A percentile compares a stretch with the other conserved stretches of the same genome.
These are phyloP conservation scores for Pleurotus tuoliensis DNA, from an alignment of 768 basidiomycete genomes.

Conservation along the genomic window DNA sequence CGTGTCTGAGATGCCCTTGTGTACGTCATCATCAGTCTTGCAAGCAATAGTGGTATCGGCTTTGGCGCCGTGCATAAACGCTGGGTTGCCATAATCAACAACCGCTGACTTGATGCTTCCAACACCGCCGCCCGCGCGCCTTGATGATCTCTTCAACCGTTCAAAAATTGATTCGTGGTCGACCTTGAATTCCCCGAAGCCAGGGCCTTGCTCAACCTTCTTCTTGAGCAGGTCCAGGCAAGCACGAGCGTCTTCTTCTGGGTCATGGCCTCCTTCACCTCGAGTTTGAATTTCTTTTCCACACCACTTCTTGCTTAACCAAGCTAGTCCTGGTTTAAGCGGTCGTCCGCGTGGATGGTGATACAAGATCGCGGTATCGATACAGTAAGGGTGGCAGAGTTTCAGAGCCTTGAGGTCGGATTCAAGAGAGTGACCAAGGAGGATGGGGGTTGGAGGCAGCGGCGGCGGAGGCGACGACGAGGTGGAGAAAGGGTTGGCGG, in stretches of 20 bases:
- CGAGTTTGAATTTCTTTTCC: conserved; percentile 82
- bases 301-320: conserved; percentile 94
- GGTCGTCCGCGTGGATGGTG: conserved; percentile 93
- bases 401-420: conserved; percentile 89
- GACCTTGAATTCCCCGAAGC: conserved; percentile 83
- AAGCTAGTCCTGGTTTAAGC: conserved; percentile 93
- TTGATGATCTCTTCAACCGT: conserved; percentile 58
- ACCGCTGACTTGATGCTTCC: conserved; percentile 58
- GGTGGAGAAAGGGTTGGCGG: conserved; percentile 41
- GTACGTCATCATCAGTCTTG: conserved; percentile 70
- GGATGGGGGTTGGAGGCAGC: conserved; percentile 60
- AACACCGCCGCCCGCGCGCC: conserved; percentile 29
- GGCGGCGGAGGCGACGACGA: conserved; percentile 18
- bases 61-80: conserved; percentile 81
- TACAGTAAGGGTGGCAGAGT: conserved; percentile 79
- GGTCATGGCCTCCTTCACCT: conserved; percentile 87
- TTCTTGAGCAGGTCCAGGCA: conserved; percentile 80
- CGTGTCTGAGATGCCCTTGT: conserved; percentile 61
- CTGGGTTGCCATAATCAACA: conserved; percentile 83
- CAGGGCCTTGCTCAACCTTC: conserved; percentile 68
- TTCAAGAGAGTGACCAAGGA: conserved; percentile 94
- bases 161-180: conserved; percentile 90
- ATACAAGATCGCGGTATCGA: conserved; percentile 88
- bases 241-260: conserved; percentile 90
- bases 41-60: conserved; percentile 77